A percentile compares a stretch with the other conserved stretches of the same genome.
These are phyloP conservation scores for Herpetospermum pedunculosum DNA, from an alignment of 306 rosid genomes.

Conservation along the genomic window DNA sequence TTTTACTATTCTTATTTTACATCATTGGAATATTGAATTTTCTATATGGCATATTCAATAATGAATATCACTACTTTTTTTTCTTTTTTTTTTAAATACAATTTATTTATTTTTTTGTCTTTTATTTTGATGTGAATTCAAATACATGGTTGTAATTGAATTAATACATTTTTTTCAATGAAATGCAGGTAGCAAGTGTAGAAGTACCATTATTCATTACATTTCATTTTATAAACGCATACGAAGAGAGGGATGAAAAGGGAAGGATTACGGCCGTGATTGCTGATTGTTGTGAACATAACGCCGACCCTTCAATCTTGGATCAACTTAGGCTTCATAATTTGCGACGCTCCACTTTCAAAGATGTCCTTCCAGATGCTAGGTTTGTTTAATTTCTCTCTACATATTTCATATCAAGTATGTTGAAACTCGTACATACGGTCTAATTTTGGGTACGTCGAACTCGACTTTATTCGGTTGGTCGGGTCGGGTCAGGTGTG, in stretches of 20 bases:
- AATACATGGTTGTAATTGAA: no score
- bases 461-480: no score
- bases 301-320: constrained; percentile 45
- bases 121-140: background rate
- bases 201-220: constrained; percentile 77
- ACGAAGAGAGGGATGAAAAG: constrained; percentile 69
- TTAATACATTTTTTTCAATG: background rate
- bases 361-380: constrained; percentile 83
- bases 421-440: background rate
- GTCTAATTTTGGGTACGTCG: no score
- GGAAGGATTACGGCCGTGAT: constrained; percentile 59
- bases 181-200: constrained; percentile 60
- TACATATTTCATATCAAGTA: background rate
- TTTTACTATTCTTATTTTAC: background rate
- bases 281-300: constrained; percentile 85
- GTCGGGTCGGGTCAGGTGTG: no score
- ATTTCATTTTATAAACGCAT: constrained; percentile 89
- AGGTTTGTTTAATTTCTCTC: constrained; percentile 20
- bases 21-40: background rate
- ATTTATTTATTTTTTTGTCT: no score
- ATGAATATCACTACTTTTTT: background rate
- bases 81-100: background rate
- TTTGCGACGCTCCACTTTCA: constrained; percentile 39
- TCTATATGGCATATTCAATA: background rate
- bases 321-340: constrained; percentile 57